phyloP scores from a whole-genome alignment of 495 filamentous ascomycete genomes.

The Penicillium parvum region DNA sequence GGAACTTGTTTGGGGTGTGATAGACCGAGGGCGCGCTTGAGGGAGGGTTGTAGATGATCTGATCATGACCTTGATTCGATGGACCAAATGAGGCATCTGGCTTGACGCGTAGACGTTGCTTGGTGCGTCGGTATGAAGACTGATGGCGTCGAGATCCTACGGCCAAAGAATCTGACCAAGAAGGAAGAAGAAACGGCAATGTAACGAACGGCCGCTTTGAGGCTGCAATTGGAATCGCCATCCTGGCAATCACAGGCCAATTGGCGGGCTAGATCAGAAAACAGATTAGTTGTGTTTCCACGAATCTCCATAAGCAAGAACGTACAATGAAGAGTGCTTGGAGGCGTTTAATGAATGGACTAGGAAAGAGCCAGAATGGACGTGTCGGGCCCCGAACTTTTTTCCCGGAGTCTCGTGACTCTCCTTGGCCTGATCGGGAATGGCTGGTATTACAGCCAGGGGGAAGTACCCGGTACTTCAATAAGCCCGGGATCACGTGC shows the following conservation, averaged over 20 bases:
- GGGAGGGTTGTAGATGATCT: constrained; percentile 93
- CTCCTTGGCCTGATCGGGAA: constrained; percentile 3
- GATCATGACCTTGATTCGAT: constrained; percentile 43
- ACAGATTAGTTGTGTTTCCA: not conserved
- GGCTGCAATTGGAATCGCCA: constrained; percentile 31
- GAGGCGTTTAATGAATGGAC: not conserved
- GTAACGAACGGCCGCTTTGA: constrained; percentile 40
- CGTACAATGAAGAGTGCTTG: constrained; percentile 1
- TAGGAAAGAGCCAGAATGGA: constrained; percentile 8
- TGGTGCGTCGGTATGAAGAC: constrained; percentile 65
- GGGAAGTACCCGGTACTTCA: not conserved
- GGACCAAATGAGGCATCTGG: constrained; percentile 67
- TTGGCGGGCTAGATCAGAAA: not conserved
- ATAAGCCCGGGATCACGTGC: not conserved
- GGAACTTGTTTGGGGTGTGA: constrained; percentile 86
- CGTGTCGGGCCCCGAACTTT: constrained; percentile 23
- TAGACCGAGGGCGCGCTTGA: constrained; percentile 76
- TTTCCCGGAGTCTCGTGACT: constrained; percentile 27
- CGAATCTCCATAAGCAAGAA: not conserved
- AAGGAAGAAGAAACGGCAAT: constrained; percentile 39
- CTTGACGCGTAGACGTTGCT: constrained; percentile 66
- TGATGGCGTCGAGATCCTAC: constrained; percentile 51
- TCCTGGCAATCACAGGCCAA: constrained; percentile 12
- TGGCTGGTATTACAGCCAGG: constrained; percentile 1
- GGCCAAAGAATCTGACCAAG: constrained; percentile 32